Percentiles rank a stretch among this genome's conserved stretches.
phyloP scores from a whole-genome alignment of 2,329 filamentous ascomycete genomes.

The Fusarium vanettenii region DNA sequence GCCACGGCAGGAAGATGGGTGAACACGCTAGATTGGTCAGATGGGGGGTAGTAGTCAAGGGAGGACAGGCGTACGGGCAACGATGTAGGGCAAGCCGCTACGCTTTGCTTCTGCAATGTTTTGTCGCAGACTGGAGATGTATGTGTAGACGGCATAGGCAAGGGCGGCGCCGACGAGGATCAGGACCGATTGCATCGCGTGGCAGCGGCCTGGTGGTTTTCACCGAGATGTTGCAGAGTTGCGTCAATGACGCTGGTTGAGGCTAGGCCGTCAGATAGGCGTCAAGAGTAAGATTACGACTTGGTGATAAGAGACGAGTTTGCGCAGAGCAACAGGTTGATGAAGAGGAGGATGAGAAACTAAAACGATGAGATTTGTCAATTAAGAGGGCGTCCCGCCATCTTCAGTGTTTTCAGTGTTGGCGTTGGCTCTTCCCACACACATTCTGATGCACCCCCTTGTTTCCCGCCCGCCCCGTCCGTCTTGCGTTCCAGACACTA shows the following conservation, averaged over 20 bases:
- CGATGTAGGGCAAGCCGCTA: slow-evolving; percentile 63
- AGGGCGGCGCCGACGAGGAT: slow-evolving; percentile 49
- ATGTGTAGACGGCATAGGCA: slow-evolving; percentile 48
- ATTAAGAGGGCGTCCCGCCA: neutral
- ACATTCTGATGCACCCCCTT: slow-evolving; percentile 1
- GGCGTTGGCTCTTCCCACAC: neutral
- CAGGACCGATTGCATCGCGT: slow-evolving; percentile 53
- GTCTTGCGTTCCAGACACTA: neutral
- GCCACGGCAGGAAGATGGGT: slow-evolving; percentile 65
- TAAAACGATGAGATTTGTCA: neutral
- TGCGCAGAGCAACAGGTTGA: neutral
- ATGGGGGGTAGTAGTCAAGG: neutral
- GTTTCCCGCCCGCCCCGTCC: neutral
- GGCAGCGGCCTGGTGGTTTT: neutral
- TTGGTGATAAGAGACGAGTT: neutral
- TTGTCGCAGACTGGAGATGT: slow-evolving; percentile 49
- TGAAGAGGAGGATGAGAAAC: neutral
- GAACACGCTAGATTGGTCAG: slow-evolving; percentile 53
- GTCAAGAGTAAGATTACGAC: neutral
- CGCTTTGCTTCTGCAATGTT: slow-evolving; percentile 64
- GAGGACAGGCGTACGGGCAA: slow-evolving; percentile 58
- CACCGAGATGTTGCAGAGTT: neutral
- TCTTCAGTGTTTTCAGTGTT: neutral
- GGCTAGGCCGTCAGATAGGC: neutral
- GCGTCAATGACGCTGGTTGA: neutral